These are phyloP conservation scores for Aspergillus aculeatinus DNA, from an alignment of 2,329 filamentous ascomycete species.

Conservation along the genomic window DNA sequence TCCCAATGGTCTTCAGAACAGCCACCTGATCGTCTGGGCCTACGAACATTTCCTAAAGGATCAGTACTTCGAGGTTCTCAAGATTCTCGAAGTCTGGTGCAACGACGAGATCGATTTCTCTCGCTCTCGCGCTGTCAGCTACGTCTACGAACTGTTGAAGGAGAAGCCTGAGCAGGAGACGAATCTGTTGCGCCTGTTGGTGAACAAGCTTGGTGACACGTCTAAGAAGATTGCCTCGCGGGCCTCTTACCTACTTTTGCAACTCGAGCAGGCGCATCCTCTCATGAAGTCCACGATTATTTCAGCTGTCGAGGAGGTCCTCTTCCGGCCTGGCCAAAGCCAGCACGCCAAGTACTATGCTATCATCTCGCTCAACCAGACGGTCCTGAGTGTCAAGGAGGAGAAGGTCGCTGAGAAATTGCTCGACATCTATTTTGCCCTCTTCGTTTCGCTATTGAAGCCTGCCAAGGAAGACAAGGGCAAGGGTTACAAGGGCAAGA, in stretches of 20 bases:
- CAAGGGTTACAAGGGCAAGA: conserved; percentile 29
- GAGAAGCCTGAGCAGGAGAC: conserved; percentile 98
- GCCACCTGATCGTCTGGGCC: conserved; percentile 81
- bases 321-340: conserved; percentile 84
- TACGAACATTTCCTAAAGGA: conserved; percentile 96
- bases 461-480: conserved; percentile 46
- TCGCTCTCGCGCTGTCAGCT: conserved; percentile 80
- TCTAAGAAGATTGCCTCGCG: conserved; percentile 94
- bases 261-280: conserved; percentile 83
- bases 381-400: conserved; percentile 82
- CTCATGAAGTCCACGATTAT: conserved; percentile 91
- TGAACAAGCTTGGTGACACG: conserved; percentile 95
- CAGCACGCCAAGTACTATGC: conserved; percentile 91
- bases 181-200: conserved; percentile 82
- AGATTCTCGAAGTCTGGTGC: conserved; percentile 88
- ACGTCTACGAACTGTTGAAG: conserved; percentile 85
- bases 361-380: conserved; percentile 95
- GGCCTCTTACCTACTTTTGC: conserved; percentile 88
- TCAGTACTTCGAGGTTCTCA: conserved; percentile 88
- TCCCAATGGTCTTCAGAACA: conserved; percentile 70
- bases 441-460: conserved; percentile 83
- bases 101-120: conserved; percentile 95
- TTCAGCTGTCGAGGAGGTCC: conserved; percentile 78
- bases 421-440: conserved; percentile 85
- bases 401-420: conserved; percentile 76